A percentile compares a stretch with the other conserved stretches of the same genome.
These are phyloP conservation scores for Ophiostoma angusticollis DNA, from an alignment of 2,329 filamentous ascomycete genomes.

Conservation along the genomic window DNA sequence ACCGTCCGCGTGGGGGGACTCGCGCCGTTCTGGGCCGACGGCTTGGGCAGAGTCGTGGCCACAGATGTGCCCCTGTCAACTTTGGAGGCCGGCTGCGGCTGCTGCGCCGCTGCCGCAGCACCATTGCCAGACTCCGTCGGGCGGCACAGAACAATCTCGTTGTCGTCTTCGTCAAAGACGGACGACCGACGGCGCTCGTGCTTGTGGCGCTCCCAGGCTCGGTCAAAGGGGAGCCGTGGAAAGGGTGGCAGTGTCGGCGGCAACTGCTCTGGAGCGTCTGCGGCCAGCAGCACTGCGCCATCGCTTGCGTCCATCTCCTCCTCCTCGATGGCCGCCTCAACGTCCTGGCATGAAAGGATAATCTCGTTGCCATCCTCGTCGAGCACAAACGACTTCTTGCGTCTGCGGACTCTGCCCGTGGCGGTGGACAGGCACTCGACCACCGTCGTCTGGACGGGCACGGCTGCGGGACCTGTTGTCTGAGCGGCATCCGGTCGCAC, in stretches of 20 bases:
- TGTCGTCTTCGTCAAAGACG: conserved; percentile 23
- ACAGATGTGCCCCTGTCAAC: too few species aligned
- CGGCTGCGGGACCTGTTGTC: background rate
- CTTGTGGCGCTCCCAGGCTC: conserved; percentile 7
- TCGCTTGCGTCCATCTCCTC: background rate
- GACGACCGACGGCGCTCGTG: conserved; percentile 10
- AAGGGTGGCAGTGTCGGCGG: conserved; percentile 5
- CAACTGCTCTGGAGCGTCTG: background rate
- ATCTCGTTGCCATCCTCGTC: conserved; percentile 39
- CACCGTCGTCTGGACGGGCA: conserved; percentile 14
- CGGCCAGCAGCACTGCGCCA: background rate
- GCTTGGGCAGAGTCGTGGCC: too few species aligned
- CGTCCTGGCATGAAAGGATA: conserved; percentile 20
- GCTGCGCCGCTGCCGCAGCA: background rate
- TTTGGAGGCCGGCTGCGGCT: too few species aligned
- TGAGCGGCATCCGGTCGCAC: background rate
- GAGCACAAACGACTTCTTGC: conserved; percentile 25
- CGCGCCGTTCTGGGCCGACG: conserved; percentile 6
- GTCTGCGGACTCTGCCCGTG: conserved; percentile 1
- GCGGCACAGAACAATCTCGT: conserved; percentile 29
- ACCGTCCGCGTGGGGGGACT: background rate
- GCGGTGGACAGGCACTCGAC: background rate
- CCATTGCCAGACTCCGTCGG: background rate
- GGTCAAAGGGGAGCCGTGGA: conserved; percentile 1
- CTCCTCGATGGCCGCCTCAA: conserved; percentile 2